Evolutionary conservation across 176 grass and related monocot genomes (phyloP), one percentile per base, ranked within the genome.

Genomic region (Phragmites australis): DNA sequence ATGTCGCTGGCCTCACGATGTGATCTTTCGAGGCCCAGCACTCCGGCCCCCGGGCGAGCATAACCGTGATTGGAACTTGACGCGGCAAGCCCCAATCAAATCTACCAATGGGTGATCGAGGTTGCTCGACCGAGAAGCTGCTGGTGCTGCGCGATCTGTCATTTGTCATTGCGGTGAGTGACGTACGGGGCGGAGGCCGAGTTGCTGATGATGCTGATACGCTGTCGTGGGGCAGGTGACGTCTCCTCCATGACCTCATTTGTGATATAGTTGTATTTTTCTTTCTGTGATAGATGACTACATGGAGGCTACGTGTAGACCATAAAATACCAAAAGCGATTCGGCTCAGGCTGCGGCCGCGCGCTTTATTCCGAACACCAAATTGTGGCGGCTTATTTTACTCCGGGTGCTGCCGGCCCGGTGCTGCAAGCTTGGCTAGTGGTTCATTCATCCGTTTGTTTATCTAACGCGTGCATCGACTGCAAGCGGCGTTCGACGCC

Each of bases 301-400:
- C 54, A 8, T 12, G 4, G 63, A 47, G n/a, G 23, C 73, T 74
- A 57, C 47, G 10, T 26, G 41, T 22, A 45, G 39, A 76, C 61
- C 45, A 5, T 25, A 14, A 9, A 12, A 9, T 7, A 71, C 39
- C 48, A 57, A 40, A 27, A 13, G 23, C 0, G 9, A 1, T n/a
- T 70, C 23, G 17, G 40, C 14, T 32, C 1, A 4, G 27, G 6
- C 12, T 4, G 39, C 5, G 8, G 61, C 13, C 7, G 8, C 22
- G 9, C 19, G 29, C 59, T 56, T 48, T 25, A 37, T 55, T 78
- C 52, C 42, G n/a, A 44, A 27, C n/a, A 0, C 21, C 21, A 9
- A 48, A 53, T 41, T 81, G 41, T 69, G 59, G 68, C 16, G 23
- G 67, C 9, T n/a, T 39, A 9, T 14, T 62, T 51, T 85, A 10